Base-by-base conservation (phyloP, 768 basidiomycete genomes). In the Tricholoma hemisulphureum region DNA sequence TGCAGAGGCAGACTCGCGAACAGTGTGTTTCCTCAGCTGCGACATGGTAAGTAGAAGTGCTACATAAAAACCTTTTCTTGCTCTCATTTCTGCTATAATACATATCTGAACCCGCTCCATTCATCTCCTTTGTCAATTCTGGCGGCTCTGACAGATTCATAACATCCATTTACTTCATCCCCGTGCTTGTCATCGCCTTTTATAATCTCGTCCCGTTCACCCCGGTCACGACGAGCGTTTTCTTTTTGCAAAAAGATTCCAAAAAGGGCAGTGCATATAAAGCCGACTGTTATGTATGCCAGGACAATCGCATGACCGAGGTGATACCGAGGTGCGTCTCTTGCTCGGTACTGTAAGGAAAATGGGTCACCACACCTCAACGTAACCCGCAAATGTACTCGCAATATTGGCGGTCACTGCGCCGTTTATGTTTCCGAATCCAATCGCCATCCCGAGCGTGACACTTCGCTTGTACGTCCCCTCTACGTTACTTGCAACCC, bases 21-120 rank as follows among this genome's bases (percentile, higher is more conserved):
- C 3, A 2, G 32, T 34, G 9, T 34, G 32, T 2, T 34, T 13
- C 32, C 7, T 34, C 9, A 2, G 3, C 9, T 34, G 14, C 32
- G n/a, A n/a, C n/a, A n/a, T n/a, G n/a, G n/a, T n/a, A 41, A 48
- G 23, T 49, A 21, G 51, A 48, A 48, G 11, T 8, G 7, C 26
- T 18, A 28, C 50, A 48, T n/a, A n/a, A n/a, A n/a, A n/a, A n/a
- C n/a, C n/a, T n/a, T n/a, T n/a, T 45, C 20, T 23, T 11, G 24
- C 7, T 29, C 14, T 9, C 4, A 18, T 29, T n/a, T 18, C 45
- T 37, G 48, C 75, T 63, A 86, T 43, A 83, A 63, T 2, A 77
- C 80, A 71, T 89, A 89, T 58, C 84, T 77, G 69, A 88, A 90
- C n/a, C 88, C 86, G 64, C 87, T 89, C 88, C 87, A 90, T 52